Evolutionary conservation across 1,284 basidiomycete genomes (phyloP).

Genomic region (Heterobasidion irregulare): DNA sequence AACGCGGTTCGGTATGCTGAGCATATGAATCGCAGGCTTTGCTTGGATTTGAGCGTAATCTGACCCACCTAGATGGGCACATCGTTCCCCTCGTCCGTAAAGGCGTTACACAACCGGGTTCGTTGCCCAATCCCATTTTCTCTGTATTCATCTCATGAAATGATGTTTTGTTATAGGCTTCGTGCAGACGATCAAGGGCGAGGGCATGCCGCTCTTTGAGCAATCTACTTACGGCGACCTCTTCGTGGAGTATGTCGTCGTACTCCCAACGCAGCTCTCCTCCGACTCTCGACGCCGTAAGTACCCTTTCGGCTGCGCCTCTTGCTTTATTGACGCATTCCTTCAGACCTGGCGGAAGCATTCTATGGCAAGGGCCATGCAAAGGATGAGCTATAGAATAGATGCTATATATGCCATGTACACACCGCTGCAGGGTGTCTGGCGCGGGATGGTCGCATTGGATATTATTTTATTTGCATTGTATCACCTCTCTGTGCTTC

Average conservation of each 20-base stretch:
- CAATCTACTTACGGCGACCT: conserved; percentile 67
- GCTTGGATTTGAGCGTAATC: conserved; percentile 74
- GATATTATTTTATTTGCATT: conserved; percentile 7
- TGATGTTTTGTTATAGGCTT: conserved; percentile 40
- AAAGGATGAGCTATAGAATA: conserved; percentile 46
- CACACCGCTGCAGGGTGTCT: neutral
- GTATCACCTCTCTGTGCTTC: neutral
- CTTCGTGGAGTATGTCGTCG: conserved; percentile 87
- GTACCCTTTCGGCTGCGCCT: conserved; percentile 4
- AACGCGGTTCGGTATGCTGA: neutral
- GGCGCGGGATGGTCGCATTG: neutral
- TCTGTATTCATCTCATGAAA: neutral
- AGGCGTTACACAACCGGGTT: conserved; percentile 87
- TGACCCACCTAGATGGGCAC: conserved; percentile 88
- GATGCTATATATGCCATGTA: neutral
- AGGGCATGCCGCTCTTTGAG: conserved; percentile 82
- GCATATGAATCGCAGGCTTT: conserved; percentile 45
- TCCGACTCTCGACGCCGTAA: conserved; percentile 62
- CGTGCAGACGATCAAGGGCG: conserved; percentile 77
- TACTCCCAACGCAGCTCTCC: conserved; percentile 70
- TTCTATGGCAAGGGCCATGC: conserved; percentile 33
- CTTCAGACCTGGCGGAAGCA: conserved; percentile 44
- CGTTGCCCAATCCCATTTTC: conserved; percentile 7
- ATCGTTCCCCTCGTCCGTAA: conserved; percentile 61
- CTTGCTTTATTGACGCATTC: conserved; percentile 7